A percentile compares a stretch with the other conserved stretches of the same genome.
These are phyloP conservation scores for Inga laurina DNA, from an alignment of 306 rosid species.

Conservation along the genomic window DNA sequence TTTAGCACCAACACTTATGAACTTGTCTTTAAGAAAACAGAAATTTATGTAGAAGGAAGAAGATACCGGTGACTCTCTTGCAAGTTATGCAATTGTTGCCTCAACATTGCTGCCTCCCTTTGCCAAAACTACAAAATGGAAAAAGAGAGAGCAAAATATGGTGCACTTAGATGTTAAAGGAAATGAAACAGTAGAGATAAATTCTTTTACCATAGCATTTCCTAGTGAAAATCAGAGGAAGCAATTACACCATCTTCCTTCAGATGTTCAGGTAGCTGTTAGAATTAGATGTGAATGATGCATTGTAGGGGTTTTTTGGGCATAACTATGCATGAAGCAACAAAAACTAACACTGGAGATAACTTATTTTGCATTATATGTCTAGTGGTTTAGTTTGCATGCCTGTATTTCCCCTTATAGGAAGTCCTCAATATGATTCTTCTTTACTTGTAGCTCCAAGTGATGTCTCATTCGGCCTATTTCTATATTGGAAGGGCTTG, in stretches of 20 bases:
- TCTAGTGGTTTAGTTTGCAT: not conserved
- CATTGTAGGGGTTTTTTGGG: not conserved
- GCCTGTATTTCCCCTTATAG: not conserved
- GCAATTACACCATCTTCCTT: not conserved
- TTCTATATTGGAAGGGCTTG: no score
- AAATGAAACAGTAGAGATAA: not conserved
- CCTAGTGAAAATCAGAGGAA: not conserved
- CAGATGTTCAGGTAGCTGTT: not conserved
- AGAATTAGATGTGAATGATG: not conserved
- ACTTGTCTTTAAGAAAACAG: not conserved
- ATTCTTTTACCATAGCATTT: not conserved
- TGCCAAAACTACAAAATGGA: conserved; percentile 32
- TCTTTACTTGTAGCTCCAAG: not conserved
- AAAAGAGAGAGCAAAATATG: not conserved
- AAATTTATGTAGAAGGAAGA: not conserved
- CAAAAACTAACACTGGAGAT: not conserved
- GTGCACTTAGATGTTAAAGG: conserved; percentile 1
- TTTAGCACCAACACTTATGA: not conserved
- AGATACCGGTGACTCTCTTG: conserved; percentile 37
- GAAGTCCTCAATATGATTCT: not conserved
- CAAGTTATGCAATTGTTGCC: conserved; percentile 38
- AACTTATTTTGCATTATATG: not conserved
- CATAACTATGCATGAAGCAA: not conserved
- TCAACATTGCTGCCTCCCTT: conserved; percentile 35
- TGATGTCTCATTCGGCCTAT: no score